These are phyloP conservation scores for Bothriochloa decipiens DNA, from an alignment of 176 grass and related monocot species.

Conservation along the genomic window DNA sequence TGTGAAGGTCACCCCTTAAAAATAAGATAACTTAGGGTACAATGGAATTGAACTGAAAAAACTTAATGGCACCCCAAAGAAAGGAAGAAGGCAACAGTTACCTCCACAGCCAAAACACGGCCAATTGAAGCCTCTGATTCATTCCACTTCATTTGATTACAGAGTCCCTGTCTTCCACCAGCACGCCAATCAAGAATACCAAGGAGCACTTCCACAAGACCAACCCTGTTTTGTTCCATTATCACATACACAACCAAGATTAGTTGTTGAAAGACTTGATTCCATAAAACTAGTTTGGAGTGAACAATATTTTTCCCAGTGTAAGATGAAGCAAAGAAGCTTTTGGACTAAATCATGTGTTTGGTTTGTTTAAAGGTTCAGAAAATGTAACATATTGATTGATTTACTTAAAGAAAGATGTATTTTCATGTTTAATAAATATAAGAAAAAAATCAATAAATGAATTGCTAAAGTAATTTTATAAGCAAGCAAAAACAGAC, in stretches of 20 bases:
- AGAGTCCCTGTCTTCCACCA: constrained; percentile 89
- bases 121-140: constrained; percentile 97
- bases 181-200: constrained; percentile 98
- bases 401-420: constrained; percentile 13
- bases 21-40: constrained; percentile 18
- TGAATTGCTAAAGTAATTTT: constrained; percentile 1
- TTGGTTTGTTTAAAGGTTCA: background rate
- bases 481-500: constrained; percentile 8
- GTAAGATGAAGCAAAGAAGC: constrained; percentile 26
- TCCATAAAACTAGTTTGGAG: constrained; percentile 26
- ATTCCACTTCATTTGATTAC: constrained; percentile 99
- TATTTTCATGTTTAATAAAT: constrained; percentile 24
- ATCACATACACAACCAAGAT: constrained; percentile 31
- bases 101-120: constrained; percentile 95
- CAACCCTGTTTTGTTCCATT: constrained; percentile 66
- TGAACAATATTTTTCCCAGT: background rate
- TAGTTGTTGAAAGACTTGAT: constrained; percentile 4
- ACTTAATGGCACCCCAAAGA: background rate
- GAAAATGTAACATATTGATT: constrained; percentile 30
- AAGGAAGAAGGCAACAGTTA: constrained; percentile 37
- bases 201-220: constrained; percentile 91
- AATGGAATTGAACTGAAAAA: constrained; percentile 28
- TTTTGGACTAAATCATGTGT: background rate
- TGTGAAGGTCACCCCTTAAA: constrained; percentile 8
- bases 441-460: constrained; percentile 11